These are phyloP conservation scores for Anisogramma anomala DNA, from an alignment of 2,329 filamentous ascomycete genomes.

Conservation along the genomic window DNA sequence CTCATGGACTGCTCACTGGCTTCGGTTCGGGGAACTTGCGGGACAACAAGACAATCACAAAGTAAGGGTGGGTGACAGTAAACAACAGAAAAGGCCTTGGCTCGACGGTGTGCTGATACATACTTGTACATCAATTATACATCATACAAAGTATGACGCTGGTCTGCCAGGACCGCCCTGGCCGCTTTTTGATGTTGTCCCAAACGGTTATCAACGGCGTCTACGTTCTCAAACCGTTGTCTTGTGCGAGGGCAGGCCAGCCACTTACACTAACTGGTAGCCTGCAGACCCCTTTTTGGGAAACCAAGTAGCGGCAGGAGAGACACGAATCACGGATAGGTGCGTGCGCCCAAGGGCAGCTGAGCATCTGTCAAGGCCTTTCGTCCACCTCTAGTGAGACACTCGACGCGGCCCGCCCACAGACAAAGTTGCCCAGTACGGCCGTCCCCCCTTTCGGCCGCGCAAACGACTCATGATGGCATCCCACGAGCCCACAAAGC, in stretches of 20 bases:
- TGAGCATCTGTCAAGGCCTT: slow-evolving; percentile 2
- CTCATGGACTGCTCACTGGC: too few species aligned
- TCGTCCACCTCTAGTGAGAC: not conserved
- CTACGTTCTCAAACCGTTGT: not conserved
- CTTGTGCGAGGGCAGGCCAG: not conserved
- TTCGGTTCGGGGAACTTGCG: too few species aligned
- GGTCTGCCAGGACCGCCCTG: too few species aligned
- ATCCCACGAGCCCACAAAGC: too few species aligned
- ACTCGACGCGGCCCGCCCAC: not conserved
- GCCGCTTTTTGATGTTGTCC: too few species aligned
- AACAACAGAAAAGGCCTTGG: too few species aligned
- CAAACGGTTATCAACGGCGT: not conserved
- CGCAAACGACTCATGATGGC: not conserved
- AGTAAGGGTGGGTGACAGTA: too few species aligned
- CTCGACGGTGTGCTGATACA: too few species aligned
- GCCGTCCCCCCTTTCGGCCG: not conserved
- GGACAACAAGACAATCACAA: too few species aligned
- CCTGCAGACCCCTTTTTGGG: not conserved
- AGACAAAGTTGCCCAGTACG: not conserved
- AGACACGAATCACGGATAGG: slow-evolving; percentile 4
- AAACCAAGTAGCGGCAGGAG: slow-evolving; percentile 4
- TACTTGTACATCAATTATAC: too few species aligned
- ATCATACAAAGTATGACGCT: too few species aligned
- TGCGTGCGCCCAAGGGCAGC: slow-evolving; percentile 1
- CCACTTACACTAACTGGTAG: slow-evolving; percentile 1